Percentiles rank a stretch among this genome's conserved stretches.
Evolutionary conservation across 345 rosid species (phyloP).

Genomic region (Gossypium raimondii): DNA sequence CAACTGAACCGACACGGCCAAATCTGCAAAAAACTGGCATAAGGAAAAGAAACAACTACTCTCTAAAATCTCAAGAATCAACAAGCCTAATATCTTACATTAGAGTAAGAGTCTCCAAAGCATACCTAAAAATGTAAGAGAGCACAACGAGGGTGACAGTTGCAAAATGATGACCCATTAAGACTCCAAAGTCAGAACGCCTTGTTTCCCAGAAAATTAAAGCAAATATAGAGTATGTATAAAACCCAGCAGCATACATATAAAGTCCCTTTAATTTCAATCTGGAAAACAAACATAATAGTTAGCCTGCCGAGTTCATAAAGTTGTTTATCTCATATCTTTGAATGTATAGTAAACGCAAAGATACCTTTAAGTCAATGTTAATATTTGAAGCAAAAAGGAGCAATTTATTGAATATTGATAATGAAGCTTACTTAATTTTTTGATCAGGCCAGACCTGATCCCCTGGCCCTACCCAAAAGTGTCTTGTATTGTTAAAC

Average conservation of each 20-base stretch:
- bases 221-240: conserved; percentile 93
- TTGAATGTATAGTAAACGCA: neutral
- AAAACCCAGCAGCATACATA: conserved; percentile 94
- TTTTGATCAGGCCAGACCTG: conserved; percentile 95
- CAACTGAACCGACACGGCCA: conserved; percentile 83
- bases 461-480: conserved; percentile 93
- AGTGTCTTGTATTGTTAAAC: conserved; percentile 70
- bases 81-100: neutral
- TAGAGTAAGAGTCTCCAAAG: neutral
- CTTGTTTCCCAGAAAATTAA: conserved; percentile 98
- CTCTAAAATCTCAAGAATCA: neutral
- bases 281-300: conserved; percentile 41
- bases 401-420: neutral
- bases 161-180: conserved; percentile 96
- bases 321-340: neutral
- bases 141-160: conserved; percentile 69
- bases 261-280: conserved; percentile 77
- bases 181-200: conserved; percentile 95
- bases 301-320: conserved; percentile 13
- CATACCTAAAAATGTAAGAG: conserved; percentile 77
- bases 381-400: neutral
- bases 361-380: conserved; percentile 2
- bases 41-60: conserved; percentile 3
- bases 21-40: conserved; percentile 47
- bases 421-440: conserved; percentile 50